phyloP scores from a whole-genome alignment of 2,329 filamentous ascomycete genomes.

The Aspergillus terreus region DNA sequence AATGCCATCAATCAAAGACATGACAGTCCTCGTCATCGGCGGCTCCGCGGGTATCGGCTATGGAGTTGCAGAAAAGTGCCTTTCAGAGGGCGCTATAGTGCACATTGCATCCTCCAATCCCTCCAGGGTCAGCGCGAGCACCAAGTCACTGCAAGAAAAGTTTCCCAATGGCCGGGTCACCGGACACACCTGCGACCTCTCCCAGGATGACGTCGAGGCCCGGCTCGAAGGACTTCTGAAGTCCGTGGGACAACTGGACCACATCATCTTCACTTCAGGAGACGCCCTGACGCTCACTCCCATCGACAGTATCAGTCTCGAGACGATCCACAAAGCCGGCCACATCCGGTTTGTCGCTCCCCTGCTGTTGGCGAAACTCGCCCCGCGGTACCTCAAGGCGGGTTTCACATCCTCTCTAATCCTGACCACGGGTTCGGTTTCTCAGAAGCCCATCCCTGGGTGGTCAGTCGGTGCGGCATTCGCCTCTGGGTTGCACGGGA shows the following conservation, averaged over 20 bases:
- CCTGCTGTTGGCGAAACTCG: constrained; percentile 52
- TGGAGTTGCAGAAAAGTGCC: constrained; percentile 54
- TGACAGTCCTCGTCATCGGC: constrained; percentile 55
- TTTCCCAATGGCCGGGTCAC: constrained; percentile 3
- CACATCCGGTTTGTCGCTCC: constrained; percentile 51
- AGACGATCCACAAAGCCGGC: constrained; percentile 38
- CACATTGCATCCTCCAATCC: constrained; percentile 58
- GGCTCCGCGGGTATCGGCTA: constrained; percentile 63
- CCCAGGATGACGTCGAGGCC: constrained; percentile 43
- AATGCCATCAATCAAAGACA: constrained; percentile 22
- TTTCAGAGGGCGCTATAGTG: constrained; percentile 56
- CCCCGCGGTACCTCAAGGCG: constrained; percentile 42
- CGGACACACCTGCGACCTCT: constrained; percentile 48
- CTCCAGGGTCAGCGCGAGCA: constrained; percentile 46
- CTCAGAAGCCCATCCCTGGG: constrained; percentile 47
- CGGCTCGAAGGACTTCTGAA: constrained; percentile 48
- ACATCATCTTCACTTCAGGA: neutral
- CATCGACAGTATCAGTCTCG: constrained; percentile 47
- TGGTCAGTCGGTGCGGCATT: neutral
- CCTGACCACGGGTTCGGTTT: constrained; percentile 52
- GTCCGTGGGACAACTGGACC: constrained; percentile 16
- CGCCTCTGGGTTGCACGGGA: constrained; percentile 46
- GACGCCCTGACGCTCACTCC: constrained; percentile 9
- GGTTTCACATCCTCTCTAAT: constrained; percentile 49
- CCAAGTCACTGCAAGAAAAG: constrained; percentile 44